Evolutionary conservation across 208 protist species (phyloP).

Genomic region (Acanthamoeba rhysodes): DNA sequence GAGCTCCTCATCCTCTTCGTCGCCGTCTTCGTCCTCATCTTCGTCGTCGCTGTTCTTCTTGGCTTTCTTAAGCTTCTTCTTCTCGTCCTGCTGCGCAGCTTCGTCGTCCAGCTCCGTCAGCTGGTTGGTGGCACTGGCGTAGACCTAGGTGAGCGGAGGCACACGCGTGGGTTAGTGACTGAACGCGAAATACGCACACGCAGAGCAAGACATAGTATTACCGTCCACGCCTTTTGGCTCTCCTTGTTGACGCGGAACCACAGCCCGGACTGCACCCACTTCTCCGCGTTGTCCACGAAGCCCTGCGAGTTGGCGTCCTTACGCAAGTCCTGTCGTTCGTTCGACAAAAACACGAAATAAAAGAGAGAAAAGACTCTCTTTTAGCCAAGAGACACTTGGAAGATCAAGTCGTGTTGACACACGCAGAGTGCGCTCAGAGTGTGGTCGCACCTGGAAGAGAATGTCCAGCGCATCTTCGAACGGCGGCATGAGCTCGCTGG

Average conservation of each 20-base stretch:
- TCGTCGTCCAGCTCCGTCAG: not conserved
- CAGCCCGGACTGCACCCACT: conserved; percentile 55
- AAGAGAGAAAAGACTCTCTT: not conserved
- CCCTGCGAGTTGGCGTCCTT: conserved; percentile 6
- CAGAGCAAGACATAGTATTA: not conserved
- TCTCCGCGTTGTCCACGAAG: conserved; percentile 65
- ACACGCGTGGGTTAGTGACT: not conserved
- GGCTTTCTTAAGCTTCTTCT: not conserved
- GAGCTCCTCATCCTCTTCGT: conserved; percentile 59
- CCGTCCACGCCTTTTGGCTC: conserved; percentile 43
- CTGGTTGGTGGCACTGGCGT: conserved; percentile 38
- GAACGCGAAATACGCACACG: not conserved
- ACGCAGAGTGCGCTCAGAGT: not conserved
- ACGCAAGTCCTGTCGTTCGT: conserved; percentile 19
- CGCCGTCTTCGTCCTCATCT: not conserved
- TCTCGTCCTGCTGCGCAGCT: not conserved
- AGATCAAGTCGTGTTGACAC: no score
- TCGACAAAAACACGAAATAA: not conserved
- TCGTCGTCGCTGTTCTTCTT: conserved; percentile 7
- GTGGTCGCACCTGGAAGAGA: conserved; percentile 32
- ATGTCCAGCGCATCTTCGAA: conserved; percentile 63
- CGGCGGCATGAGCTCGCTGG: conserved; percentile 40
- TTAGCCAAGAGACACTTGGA: not conserved
- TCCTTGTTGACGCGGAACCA: conserved; percentile 51
- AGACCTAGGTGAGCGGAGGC: conserved; percentile 12